Conservation (phyloP, 2,329 filamentous ascomycete genomes). For the Pyricularia pennisetigena region DNA sequence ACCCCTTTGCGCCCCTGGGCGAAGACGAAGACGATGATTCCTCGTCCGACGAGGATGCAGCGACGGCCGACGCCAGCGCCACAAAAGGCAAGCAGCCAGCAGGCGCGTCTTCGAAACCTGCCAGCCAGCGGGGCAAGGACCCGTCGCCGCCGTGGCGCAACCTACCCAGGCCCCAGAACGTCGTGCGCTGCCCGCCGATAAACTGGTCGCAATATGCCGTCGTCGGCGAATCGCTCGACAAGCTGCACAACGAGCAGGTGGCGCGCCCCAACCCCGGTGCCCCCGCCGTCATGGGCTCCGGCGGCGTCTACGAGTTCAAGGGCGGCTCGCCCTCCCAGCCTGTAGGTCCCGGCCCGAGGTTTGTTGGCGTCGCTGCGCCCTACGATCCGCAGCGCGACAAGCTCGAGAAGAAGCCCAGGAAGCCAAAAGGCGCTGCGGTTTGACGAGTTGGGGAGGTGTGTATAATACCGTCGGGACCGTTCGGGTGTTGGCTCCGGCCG, state of each 20-base stretch:
- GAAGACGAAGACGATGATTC: slow-evolving; percentile 18
- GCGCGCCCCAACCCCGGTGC: slow-evolving; percentile 50
- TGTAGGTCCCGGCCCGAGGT: slow-evolving; percentile 21
- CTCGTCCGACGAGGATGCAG: slow-evolving; percentile 17
- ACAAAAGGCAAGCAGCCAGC: slow-evolving; percentile 4
- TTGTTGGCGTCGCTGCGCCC: slow-evolving; percentile 44
- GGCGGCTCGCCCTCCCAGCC: slow-evolving; percentile 17
- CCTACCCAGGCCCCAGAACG: slow-evolving; percentile 69
- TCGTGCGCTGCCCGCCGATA: slow-evolving; percentile 78
- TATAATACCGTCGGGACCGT: background rate
- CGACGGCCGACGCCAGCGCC: slow-evolving; percentile 8
- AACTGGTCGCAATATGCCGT: slow-evolving; percentile 94
- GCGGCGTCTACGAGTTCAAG: slow-evolving; percentile 41
- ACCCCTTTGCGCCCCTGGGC: slow-evolving; percentile 11
- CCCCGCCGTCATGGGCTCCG: slow-evolving; percentile 20
- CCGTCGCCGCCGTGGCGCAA: slow-evolving; percentile 7
- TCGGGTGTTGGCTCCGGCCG: background rate
- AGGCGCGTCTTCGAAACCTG: background rate
- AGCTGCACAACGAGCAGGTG: slow-evolving; percentile 72
- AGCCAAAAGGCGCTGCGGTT: background rate
- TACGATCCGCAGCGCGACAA: slow-evolving; percentile 44
- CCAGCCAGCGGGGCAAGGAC: slow-evolving; percentile 17
- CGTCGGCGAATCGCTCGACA: slow-evolving; percentile 76
- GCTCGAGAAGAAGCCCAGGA: slow-evolving; percentile 25
- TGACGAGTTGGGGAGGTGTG: background rate